Conservation (phyloP, 345 rosid genomes). For the Kandelia obovata region DNA sequence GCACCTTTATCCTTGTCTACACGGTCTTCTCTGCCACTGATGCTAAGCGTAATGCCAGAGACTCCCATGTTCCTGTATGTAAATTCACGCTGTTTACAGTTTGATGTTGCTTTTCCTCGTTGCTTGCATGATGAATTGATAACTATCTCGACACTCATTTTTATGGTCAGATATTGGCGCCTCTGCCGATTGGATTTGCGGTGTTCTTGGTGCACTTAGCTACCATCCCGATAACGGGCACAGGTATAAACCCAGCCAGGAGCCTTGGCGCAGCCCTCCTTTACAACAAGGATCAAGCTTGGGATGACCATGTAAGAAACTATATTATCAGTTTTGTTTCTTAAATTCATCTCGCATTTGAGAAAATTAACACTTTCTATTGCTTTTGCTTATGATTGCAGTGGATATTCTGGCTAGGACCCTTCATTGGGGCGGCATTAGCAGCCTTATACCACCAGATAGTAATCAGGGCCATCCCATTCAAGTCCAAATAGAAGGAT, state of each 20-base stretch:
- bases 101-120: too few relatives aligned
- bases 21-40: slow-evolving; percentile 17
- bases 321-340: not conserved
- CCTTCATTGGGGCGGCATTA: slow-evolving; percentile 21
- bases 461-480: slow-evolving; percentile 22
- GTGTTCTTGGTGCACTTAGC: slow-evolving; percentile 54
- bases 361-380: not conserved
- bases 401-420: slow-evolving; percentile 30
- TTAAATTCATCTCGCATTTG: too few relatives aligned
- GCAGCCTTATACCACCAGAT: slow-evolving; percentile 22
- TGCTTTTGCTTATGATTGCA: not conserved
- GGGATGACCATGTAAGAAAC: slow-evolving; percentile 43
- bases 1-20: slow-evolving; percentile 21
- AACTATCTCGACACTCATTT: too few relatives aligned
- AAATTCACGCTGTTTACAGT: too few relatives aligned
- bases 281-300: slow-evolving; percentile 41
- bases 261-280: slow-evolving; percentile 50
- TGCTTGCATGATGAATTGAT: too few relatives aligned
- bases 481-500: slow-evolving; percentile 9
- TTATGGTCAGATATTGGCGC: slow-evolving; percentile 41
- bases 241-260: slow-evolving; percentile 53
- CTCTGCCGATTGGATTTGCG: slow-evolving; percentile 51
- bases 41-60: slow-evolving; percentile 19
- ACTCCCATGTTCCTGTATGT: slow-evolving; percentile 24
- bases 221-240: slow-evolving; percentile 46